These are phyloP conservation scores for Physaria fendleri DNA, from an alignment of 345 rosid species.

Conservation along the genomic window DNA sequence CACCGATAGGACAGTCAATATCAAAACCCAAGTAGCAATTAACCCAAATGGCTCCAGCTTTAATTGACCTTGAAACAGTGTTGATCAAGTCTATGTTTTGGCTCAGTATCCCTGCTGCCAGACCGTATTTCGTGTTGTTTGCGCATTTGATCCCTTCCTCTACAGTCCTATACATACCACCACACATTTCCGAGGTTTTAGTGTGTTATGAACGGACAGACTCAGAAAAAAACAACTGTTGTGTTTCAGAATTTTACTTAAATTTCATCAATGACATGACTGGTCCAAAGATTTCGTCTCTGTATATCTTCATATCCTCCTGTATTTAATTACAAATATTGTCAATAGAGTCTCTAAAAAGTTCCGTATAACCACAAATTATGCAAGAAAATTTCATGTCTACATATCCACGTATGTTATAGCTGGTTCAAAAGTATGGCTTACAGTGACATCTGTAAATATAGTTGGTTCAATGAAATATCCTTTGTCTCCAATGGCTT, in stretches of 20 bases:
- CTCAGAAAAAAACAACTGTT: too few species aligned
- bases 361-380: too few species aligned
- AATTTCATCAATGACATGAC: constrained; percentile 69
- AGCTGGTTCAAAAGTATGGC: too few species aligned
- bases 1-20: constrained; percentile 56
- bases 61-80: constrained; percentile 60
- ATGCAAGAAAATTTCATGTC: too few species aligned
- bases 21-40: constrained; percentile 68
- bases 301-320: constrained; percentile 62
- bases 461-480: constrained; percentile 61
- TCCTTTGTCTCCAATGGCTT: constrained; percentile 45
- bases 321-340: too few species aligned
- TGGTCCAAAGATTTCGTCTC: constrained; percentile 82
- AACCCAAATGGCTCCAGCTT: constrained; percentile 63
- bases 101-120: constrained; percentile 74
- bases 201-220: not conserved
- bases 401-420: too few species aligned
- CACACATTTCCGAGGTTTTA: not conserved
- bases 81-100: constrained; percentile 55
- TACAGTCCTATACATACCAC: constrained; percentile 41
- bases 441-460: constrained; percentile 59
- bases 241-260: too few species aligned
- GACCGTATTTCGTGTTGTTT: constrained; percentile 61
- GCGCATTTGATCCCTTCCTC: constrained; percentile 63
- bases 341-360: too few species aligned